These are phyloP conservation scores for Chiua virens DNA, from an alignment of 768 basidiomycete species.

Conservation along the genomic window DNA sequence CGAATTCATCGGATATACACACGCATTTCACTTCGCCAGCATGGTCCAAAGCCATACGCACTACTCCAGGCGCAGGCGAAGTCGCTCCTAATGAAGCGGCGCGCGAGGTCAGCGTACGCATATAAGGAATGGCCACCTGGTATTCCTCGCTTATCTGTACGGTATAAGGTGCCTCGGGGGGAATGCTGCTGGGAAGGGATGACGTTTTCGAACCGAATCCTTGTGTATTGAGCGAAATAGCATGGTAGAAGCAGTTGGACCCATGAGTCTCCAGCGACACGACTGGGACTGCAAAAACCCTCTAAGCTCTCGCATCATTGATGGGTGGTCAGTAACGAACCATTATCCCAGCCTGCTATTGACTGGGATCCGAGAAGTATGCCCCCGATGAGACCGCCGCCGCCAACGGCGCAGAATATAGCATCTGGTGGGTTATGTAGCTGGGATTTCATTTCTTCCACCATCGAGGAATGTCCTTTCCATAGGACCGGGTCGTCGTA, in stretches of 20 bases:
- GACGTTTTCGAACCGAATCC: constrained; percentile 34
- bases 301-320: neutral
- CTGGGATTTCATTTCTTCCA: constrained; percentile 60
- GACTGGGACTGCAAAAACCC: constrained; percentile 52
- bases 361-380: constrained; percentile 63
- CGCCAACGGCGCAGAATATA: constrained; percentile 78
- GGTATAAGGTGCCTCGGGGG: constrained; percentile 36
- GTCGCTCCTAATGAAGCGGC: constrained; percentile 77
- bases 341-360: constrained; percentile 69
- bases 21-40: constrained; percentile 56
- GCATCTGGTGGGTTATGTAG: constrained; percentile 59
- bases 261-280: constrained; percentile 71
- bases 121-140: constrained; percentile 55
- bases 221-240: constrained; percentile 55
- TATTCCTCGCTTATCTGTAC: constrained; percentile 42
- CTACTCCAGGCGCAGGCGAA: constrained; percentile 56
- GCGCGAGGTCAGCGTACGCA: constrained; percentile 56
- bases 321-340: constrained; percentile 36
- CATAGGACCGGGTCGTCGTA: constrained; percentile 70
- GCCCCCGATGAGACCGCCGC: constrained; percentile 70
- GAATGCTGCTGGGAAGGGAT: constrained; percentile 28
- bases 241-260: constrained; percentile 72
- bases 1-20: constrained; percentile 65
- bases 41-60: constrained; percentile 64
- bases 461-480: constrained; percentile 78